phyloP scores from a whole-genome alignment of 2,329 filamentous ascomycete genomes.

The Pestalotiopsis sp. region DNA sequence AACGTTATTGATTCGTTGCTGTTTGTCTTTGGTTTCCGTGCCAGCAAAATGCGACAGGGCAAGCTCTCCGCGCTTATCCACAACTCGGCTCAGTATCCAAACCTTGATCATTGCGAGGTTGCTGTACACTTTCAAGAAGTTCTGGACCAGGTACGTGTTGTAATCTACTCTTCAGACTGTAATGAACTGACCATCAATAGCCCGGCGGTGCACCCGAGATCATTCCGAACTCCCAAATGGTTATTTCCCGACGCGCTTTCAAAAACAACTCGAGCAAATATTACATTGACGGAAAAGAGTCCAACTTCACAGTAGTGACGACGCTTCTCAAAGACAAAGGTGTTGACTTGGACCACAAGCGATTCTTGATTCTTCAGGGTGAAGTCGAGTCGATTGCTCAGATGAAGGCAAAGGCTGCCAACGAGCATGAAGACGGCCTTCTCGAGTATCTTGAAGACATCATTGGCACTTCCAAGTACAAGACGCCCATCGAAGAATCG shows the following conservation, averaged over 20 bases:
- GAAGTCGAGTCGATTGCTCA: conserved; percentile 98
- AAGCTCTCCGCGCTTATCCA: conserved; percentile 98
- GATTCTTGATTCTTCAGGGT: conserved; percentile 94
- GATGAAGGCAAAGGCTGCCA: conserved; percentile 96
- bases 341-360: conserved; percentile 96
- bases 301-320: conserved; percentile 90
- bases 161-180: no score
- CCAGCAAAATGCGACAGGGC: conserved; percentile 98
- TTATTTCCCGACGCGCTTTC: conserved; percentile 92
- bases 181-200: conserved; percentile 38
- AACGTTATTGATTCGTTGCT: conserved; percentile 98
- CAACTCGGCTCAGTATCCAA: conserved; percentile 85
- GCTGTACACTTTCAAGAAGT: conserved; percentile 97
- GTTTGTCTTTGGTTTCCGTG: conserved; percentile 98
- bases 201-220: conserved; percentile 74
- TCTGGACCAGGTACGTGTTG: conserved; percentile 68
- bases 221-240: conserved; percentile 79
- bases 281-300: conserved; percentile 88
- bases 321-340: conserved; percentile 83
- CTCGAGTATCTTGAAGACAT: conserved; percentile 98
- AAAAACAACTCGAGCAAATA: conserved; percentile 99
- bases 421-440: conserved; percentile 94
- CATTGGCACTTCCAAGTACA: conserved; percentile 98
- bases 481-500: conserved; percentile 92
- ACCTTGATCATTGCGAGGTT: conserved; percentile 90